Base-by-base conservation (phyloP, 164 flowering plant genomes). In the Chimonanthus praecox region DNA sequence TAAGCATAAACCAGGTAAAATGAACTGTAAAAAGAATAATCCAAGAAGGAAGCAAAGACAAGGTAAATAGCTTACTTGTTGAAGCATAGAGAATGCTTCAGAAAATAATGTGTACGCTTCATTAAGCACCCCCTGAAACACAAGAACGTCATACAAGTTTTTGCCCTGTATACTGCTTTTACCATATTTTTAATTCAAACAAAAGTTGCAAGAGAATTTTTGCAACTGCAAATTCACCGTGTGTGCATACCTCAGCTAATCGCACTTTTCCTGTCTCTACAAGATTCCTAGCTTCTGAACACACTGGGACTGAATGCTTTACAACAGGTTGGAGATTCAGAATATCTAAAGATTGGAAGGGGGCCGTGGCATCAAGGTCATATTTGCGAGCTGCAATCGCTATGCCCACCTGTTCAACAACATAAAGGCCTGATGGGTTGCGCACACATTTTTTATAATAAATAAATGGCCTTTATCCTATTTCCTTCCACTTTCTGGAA, bases 81-180 rank as follows among this genome's bases (percentile, higher is more conserved):
- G 99, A 79, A 95, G 90, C 68, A 95, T 87, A 67, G 95, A 84
- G 81, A 93, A 92, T 77, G 99, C 99, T 82, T 95, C 97, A 69
- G 97, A 87, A 84, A 95, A 95, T 62, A 88, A 77, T 11, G 92
- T 78, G 82, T 88, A 94, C 6, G 99, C 97, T 83, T 95, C 99
- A 75, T 85, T 84, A 61, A 95, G 96, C 99, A 95, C 85, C 66
- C 99, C 99, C 99, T 95, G 90, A 71, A 84, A 78, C 45, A 80
- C 16, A 21, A 69, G 13, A 60, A 60, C 70, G 49, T 58, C 16
- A 63, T 44, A 48, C 7, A 11, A 47, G 10, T 50, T 58, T 20
- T 33, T 33, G 33, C 33, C 33, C 33, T 33, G 33, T 33, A 33
- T 33, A 33, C 33, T 33, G 33, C 33, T 33, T 33, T 33, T 33